Conservation (phyloP, 2,329 filamentous ascomycete species). For the Colletotrichum chlorophyti region DNA sequence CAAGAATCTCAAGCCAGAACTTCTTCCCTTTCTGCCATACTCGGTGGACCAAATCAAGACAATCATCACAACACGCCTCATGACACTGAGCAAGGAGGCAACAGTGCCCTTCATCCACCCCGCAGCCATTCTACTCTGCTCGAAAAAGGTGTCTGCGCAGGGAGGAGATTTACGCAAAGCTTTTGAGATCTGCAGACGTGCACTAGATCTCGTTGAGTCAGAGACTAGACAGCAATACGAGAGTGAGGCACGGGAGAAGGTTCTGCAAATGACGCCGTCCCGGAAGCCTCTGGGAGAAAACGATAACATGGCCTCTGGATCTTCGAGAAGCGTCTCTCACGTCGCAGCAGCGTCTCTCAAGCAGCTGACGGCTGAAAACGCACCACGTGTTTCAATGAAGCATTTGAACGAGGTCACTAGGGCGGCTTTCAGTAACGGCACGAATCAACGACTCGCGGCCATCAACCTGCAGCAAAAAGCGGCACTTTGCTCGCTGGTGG, state of each 20-base stretch:
- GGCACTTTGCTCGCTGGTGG: constrained; percentile 85
- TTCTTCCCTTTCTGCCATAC: constrained; percentile 93
- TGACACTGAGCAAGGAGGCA: constrained; percentile 65
- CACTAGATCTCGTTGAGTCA: constrained; percentile 86
- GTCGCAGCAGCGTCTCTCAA: constrained; percentile 62
- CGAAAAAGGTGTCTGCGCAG: constrained; percentile 92
- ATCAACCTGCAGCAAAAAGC: constrained; percentile 98
- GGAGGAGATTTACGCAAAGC: constrained; percentile 94
- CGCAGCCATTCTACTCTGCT: constrained; percentile 90
- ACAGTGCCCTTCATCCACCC: constrained; percentile 90
- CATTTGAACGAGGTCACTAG: constrained; percentile 93
- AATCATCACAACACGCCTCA: constrained; percentile 85
- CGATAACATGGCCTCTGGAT: constrained; percentile 67
- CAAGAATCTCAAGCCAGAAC: constrained; percentile 86
- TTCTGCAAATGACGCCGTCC: constrained; percentile 69
- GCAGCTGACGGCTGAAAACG: constrained; percentile 74
- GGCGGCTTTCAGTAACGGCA: constrained; percentile 88
- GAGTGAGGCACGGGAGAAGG: constrained; percentile 62
- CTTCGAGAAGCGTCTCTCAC: constrained; percentile 51
- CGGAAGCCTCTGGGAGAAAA: constrained; percentile 84
- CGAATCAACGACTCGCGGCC: constrained; percentile 80
- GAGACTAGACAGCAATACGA: constrained; percentile 81
- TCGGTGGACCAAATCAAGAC: constrained; percentile 84
- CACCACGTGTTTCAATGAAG: constrained; percentile 85
- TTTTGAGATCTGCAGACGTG: constrained; percentile 90